These are phyloP conservation scores for Entomortierella chlamydospora DNA, from an alignment of 192 early-diverging fungal genomes.

Conservation along the genomic window DNA sequence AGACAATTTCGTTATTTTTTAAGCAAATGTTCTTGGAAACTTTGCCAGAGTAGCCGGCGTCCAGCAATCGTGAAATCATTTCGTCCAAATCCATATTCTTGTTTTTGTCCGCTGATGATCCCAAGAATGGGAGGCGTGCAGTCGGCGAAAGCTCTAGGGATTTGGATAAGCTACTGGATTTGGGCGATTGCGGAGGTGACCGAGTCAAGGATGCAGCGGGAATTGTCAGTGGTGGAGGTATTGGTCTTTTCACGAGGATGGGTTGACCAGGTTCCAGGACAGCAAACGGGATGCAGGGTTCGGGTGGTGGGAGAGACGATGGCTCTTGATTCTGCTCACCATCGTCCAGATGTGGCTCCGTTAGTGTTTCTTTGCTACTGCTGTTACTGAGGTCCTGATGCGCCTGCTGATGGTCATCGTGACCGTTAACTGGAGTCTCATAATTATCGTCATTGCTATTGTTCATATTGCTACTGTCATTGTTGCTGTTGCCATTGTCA, in stretches of 20 bases:
- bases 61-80: conserved; percentile 86
- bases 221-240: conserved; percentile 28
- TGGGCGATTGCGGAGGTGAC: conserved; percentile 25
- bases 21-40: conserved; percentile 85
- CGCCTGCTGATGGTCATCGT: conserved; percentile 32
- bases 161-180: conserved; percentile 10
- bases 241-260: conserved; percentile 26
- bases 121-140: conserved; percentile 41
- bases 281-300: conserved; percentile 44
- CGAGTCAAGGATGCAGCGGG: conserved; percentile 12
- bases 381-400: conserved; percentile 18
- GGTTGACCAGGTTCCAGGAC: conserved; percentile 38
- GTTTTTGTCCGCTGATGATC: conserved; percentile 25
- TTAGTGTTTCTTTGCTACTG: conserved; percentile 14
- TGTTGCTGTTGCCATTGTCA: background rate
- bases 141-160: conserved; percentile 44
- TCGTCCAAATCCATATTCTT: conserved; percentile 78
- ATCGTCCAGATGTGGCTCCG: conserved; percentile 4
- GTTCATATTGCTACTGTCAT: background rate
- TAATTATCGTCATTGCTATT: conserved; percentile 16
- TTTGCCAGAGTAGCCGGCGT: conserved; percentile 79
- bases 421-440: conserved; percentile 10
- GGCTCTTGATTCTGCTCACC: conserved; percentile 11
- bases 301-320: conserved; percentile 26
- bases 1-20: conserved; percentile 86